Percentiles rank a stretch among this genome's conserved stretches.
Conservation (phyloP, 1,284 basidiomycete genomes). For the Retiboletus fuscus region DNA sequence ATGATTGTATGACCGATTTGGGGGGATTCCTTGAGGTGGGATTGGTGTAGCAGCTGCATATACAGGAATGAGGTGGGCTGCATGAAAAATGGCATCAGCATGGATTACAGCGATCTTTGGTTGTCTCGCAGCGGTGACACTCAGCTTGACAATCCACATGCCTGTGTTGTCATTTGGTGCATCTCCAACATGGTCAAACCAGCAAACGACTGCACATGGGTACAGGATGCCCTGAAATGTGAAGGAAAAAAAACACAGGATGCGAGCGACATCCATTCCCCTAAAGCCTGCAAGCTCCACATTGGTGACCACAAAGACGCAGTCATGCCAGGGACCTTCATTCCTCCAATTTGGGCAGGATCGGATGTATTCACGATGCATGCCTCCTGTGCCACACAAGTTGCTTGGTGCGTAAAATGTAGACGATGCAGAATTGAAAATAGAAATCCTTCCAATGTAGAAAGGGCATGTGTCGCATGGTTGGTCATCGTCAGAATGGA, state of each 20-base stretch:
- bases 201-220: constrained; percentile 18
- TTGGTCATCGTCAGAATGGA: constrained; percentile 29
- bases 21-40: constrained; percentile 7
- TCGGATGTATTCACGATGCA: constrained; percentile 21
- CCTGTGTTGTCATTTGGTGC: constrained; percentile 14
- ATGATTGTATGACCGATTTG: background rate
- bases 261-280: too few species aligned
- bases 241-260: constrained; percentile 8
- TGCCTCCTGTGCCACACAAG: constrained; percentile 18
- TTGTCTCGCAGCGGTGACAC: background rate
- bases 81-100: constrained; percentile 14
- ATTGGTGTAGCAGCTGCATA: constrained; percentile 6
- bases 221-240: constrained; percentile 7
- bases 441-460: background rate
- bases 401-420: constrained; percentile 25
- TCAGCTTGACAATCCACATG: constrained; percentile 21
- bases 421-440: too few species aligned
- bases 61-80: constrained; percentile 28
- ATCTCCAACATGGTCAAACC: constrained; percentile 14
- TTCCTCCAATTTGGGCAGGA: constrained; percentile 17
- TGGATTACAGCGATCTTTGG: constrained; percentile 20
- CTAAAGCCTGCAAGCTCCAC: background rate
- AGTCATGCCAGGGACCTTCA: constrained; percentile 18
- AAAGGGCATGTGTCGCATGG: background rate
- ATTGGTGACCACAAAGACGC: constrained; percentile 21